phyloP scores from a whole-genome alignment of 2,329 filamentous ascomycete species.

The Simplicillium sp. region DNA sequence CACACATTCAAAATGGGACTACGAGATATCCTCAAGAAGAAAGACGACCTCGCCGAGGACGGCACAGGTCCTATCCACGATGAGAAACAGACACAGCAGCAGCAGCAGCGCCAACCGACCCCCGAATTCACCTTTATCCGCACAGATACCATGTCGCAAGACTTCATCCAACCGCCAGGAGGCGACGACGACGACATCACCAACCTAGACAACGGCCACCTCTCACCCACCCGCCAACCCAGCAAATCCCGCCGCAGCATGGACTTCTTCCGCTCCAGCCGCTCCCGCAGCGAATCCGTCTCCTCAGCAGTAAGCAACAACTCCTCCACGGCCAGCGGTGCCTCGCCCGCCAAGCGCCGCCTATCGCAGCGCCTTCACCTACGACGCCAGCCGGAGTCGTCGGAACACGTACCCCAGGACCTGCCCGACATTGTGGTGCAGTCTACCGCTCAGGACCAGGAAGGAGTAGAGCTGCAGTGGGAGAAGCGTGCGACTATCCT shows the following conservation, averaged over 20 bases:
- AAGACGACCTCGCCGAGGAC: conserved; percentile 31
- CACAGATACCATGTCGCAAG: conserved; percentile 71
- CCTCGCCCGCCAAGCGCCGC: conserved; percentile 19
- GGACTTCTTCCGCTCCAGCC: conserved; percentile 32
- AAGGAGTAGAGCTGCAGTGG: conserved; percentile 63
- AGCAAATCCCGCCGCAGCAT: conserved; percentile 30
- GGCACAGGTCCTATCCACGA: conserved; percentile 16
- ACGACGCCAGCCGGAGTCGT: conserved; percentile 46
- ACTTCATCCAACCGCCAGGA: conserved; percentile 64
- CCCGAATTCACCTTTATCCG: conserved; percentile 78
- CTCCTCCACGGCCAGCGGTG: conserved; percentile 18
- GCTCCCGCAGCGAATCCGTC: conserved; percentile 38
- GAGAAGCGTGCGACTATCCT: conserved; percentile 88
- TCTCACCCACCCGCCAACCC: conserved; percentile 18
- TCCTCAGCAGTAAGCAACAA: conserved; percentile 29
- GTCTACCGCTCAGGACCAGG: conserved; percentile 33
- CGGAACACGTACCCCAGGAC: conserved; percentile 67
- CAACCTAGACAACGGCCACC: conserved; percentile 18
- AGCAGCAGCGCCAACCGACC: conserved; percentile 22
- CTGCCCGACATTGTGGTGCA: conserved; percentile 61
- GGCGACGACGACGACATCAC: conserved; percentile 15
- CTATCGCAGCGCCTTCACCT: conserved; percentile 67
- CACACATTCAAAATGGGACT: conserved; percentile 31
- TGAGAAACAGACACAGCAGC: conserved; percentile 26
- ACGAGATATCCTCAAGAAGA: conserved; percentile 44